phyloP scores from a whole-genome alignment of 352 stramenopile species.

The Phytophthora boehmeriae region DNA sequence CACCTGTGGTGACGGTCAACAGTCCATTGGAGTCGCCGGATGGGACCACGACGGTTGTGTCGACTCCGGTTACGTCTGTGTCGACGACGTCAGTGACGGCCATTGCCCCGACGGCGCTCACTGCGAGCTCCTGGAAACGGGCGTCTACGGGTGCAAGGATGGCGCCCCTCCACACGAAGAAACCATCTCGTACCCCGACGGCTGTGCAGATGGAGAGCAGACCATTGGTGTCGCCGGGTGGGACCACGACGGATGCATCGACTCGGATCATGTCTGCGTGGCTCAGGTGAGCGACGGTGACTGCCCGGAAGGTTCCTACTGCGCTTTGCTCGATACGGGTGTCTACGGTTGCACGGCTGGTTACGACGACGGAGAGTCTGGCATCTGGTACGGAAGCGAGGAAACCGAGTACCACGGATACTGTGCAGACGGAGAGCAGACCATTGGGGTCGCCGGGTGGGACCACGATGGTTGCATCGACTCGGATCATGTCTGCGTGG shows the following conservation, averaged over 20 bases:
- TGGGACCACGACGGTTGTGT: constrained; percentile 41
- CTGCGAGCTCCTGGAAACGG: constrained; percentile 31
- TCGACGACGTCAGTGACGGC: constrained; percentile 18
- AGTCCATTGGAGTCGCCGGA: constrained; percentile 22
- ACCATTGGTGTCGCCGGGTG: constrained; percentile 11
- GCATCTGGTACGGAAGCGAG: background rate
- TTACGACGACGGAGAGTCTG: background rate
- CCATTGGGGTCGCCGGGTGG: constrained; percentile 11
- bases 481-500: constrained; percentile 11
- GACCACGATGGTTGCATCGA: constrained; percentile 14
- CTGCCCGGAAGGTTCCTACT: constrained; percentile 22
- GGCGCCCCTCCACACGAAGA: constrained; percentile 1
- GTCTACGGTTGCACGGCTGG: constrained; percentile 24
- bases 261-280: constrained; percentile 8
- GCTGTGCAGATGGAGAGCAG: constrained; percentile 1
- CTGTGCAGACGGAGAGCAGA: constrained; percentile 3
- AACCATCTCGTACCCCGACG: constrained; percentile 10
- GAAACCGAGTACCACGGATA: background rate
- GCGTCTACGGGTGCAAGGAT: constrained; percentile 41
- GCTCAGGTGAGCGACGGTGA: constrained; percentile 10
- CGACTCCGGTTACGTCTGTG: constrained; percentile 22
- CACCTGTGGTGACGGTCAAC: constrained; percentile 16
- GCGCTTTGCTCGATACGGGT: constrained; percentile 19
- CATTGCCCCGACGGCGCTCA: constrained; percentile 36
- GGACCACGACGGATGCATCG: constrained; percentile 15